These are phyloP conservation scores for Ophiostoma sp. DNA, from an alignment of 2,329 filamentous ascomycete genomes.

Conservation along the genomic window DNA sequence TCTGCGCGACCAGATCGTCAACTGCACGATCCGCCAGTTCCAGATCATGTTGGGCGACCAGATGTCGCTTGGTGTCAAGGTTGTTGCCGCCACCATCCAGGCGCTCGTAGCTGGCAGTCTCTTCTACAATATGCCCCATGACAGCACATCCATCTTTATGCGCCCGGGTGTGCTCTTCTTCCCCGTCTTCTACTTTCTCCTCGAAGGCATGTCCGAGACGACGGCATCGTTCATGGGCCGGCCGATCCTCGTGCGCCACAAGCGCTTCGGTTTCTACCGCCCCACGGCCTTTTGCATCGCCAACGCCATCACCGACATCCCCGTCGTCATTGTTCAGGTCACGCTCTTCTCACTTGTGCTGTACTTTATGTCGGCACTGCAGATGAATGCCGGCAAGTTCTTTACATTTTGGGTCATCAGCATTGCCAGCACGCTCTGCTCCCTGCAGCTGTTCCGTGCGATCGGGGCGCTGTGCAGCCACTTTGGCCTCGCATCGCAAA, in stretches of 20 bases:
- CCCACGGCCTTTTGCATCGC: conserved; percentile 80
- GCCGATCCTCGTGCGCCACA: conserved; percentile 86
- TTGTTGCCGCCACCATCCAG: conserved; percentile 70
- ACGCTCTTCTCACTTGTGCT: conserved; percentile 73
- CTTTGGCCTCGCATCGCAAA: conserved; percentile 50
- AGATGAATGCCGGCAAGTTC: conserved; percentile 67
- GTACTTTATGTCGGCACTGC: conserved; percentile 83
- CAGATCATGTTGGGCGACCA: conserved; percentile 74
- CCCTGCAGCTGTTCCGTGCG: conserved; percentile 82
- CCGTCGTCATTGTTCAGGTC: conserved; percentile 69
- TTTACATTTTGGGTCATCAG: conserved; percentile 80
- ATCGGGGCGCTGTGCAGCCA: conserved; percentile 59
- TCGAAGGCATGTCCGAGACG: conserved; percentile 76
- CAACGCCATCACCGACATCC: conserved; percentile 81
- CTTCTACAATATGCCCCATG: conserved; percentile 67
- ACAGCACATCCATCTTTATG: conserved; percentile 66
- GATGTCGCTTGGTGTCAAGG: conserved; percentile 61
- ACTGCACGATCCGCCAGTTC: conserved; percentile 66
- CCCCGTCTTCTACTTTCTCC: conserved; percentile 79
- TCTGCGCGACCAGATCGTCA: conserved; percentile 66
- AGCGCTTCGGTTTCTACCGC: conserved; percentile 81
- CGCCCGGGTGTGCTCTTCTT: conserved; percentile 81
- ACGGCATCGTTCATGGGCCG: conserved; percentile 81
- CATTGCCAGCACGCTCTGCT: conserved; percentile 66
- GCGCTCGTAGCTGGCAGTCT: conserved; percentile 72